Base-by-base conservation (phyloP, 139 green algal species). In the Tetradesmus lagerheimii region DNA sequence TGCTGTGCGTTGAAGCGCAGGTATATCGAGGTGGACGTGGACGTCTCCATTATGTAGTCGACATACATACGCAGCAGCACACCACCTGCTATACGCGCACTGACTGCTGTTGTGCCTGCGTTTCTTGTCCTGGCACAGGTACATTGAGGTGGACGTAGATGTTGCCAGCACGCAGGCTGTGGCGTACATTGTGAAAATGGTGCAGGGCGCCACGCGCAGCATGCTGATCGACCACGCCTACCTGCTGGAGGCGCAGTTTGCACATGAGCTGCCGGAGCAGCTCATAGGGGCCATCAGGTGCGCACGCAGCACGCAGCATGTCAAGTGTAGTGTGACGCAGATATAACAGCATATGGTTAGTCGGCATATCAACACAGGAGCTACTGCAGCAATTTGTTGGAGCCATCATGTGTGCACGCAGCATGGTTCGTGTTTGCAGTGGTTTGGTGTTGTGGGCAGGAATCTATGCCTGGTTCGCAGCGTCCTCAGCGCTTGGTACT, bases 221-320 rank as follows among this genome's bases (percentile, higher is more conserved):
- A 87, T 92, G 79, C 45, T 90, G 53, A 88, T 92, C 37, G 90
- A 92, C 85, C 86, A 89, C 85, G 90, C 79, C 37, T 91, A 82
- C 78, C 57, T 91, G 87, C 78, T 91, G 57, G 87, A 91, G 87
- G 41, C 37, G 34, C 57, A 82, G 47, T 86, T 82, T 53, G 87
- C 57, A 35, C 78, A 92, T 43, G 87, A 91, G 84, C 90, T 92
- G 90, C 90, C 90, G 14, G 90, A 92, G 85, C 47, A 57, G 62
- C 90, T 91, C 53, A 85, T 92, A 16, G 90, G 90, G 15, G 67
- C 82, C 34, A 80, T 87, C 47, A 67, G 89, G 66, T 82, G 85
- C 31, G 67, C 53, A 35, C 9, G 43, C 47, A 20, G 18, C 47
- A 62, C n/a, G n/a, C n/a, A n/a, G n/a, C n/a, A n/a, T n/a, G n/a